These are phyloP conservation scores for Flaveria brownii DNA, from an alignment of 129 eudicot species.

Conservation along the genomic window DNA sequence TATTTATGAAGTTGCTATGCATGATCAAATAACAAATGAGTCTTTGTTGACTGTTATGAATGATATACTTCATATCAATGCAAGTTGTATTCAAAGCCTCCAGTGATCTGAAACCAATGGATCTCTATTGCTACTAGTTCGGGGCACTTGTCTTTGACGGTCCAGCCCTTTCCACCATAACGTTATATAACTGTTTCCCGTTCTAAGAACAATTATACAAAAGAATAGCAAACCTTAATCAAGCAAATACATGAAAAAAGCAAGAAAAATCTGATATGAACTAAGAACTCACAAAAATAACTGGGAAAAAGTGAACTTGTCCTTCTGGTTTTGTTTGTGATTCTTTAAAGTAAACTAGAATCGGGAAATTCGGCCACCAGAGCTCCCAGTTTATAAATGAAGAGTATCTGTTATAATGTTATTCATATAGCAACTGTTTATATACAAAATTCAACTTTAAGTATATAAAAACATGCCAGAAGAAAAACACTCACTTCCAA, in stretches of 20 bases:
- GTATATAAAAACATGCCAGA: background rate
- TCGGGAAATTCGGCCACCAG: conserved; percentile 98
- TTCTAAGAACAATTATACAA: conserved; percentile 47
- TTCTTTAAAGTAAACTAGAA: conserved; percentile 93
- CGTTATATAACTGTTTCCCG: conserved; percentile 85
- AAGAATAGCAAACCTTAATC: background rate
- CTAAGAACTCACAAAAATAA: conserved; percentile 70
- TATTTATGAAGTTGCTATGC: background rate
- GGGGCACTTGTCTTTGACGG: conserved; percentile 91
- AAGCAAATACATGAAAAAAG: background rate
- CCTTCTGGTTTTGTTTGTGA: conserved; percentile 93
- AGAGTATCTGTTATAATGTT: conserved; percentile 59
- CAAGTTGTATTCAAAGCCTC: background rate
- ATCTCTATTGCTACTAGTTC: conserved; percentile 26
- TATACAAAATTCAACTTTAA: background rate
- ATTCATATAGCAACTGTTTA: conserved; percentile 5
- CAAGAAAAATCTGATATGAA: background rate
- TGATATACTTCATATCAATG: background rate
- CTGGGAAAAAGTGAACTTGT: conserved; percentile 89
- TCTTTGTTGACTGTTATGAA: background rate
- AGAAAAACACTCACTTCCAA: conserved; percentile 77
- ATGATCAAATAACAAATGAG: background rate
- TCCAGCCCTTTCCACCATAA: conserved; percentile 95
- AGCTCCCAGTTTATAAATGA: conserved; percentile 96
- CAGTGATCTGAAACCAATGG: background rate